Percentiles rank a stretch among this genome's conserved stretches.
These are phyloP conservation scores for Chrysoporthe cubensis DNA, from an alignment of 2,329 filamentous ascomycete species.

Conservation along the genomic window DNA sequence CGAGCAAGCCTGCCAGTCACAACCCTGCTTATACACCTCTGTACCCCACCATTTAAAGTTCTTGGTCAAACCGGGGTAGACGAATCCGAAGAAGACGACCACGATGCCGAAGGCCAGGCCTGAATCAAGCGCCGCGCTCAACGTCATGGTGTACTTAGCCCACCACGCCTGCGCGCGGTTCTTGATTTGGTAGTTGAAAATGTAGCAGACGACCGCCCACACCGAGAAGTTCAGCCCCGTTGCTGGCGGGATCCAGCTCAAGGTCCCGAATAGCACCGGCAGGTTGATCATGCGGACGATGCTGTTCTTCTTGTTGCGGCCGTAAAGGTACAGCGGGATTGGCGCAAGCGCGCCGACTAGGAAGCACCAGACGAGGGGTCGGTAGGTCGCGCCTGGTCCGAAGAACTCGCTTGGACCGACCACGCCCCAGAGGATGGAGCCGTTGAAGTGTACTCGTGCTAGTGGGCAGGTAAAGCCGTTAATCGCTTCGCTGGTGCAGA, in stretches of 20 bases:
- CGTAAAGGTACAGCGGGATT: conserved; percentile 74
- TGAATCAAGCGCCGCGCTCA: conserved; percentile 81
- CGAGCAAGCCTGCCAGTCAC: conserved; percentile 81
- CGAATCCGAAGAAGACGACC: conserved; percentile 81
- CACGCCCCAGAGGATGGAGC: conserved; percentile 87
- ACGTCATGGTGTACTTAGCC: conserved; percentile 89
- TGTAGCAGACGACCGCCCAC: conserved; percentile 82
- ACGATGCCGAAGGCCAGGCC: conserved; percentile 82
- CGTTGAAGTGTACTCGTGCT: conserved; percentile 87
- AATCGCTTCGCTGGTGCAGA: conserved; percentile 79
- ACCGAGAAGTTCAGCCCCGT: conserved; percentile 87
- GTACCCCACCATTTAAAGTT: conserved; percentile 88
- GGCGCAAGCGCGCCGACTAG: conserved; percentile 76
- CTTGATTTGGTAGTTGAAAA: conserved; percentile 80
- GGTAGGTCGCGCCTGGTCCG: conserved; percentile 74
- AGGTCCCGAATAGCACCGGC: conserved; percentile 79
- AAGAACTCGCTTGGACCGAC: conserved; percentile 85
- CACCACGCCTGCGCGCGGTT: conserved; percentile 76
- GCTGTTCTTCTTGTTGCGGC: conserved; percentile 60
- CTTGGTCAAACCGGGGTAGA: conserved; percentile 78
- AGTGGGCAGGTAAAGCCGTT: conserved; percentile 89
- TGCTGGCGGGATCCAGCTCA: conserved; percentile 86
- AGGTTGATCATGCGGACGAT: conserved; percentile 78
- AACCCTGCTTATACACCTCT: conserved; percentile 81
- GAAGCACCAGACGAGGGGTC: conserved; percentile 80